Evolutionary conservation across 148 eudicot genomes (phyloP).

Genomic region (Dianthus caryophyllus): DNA sequence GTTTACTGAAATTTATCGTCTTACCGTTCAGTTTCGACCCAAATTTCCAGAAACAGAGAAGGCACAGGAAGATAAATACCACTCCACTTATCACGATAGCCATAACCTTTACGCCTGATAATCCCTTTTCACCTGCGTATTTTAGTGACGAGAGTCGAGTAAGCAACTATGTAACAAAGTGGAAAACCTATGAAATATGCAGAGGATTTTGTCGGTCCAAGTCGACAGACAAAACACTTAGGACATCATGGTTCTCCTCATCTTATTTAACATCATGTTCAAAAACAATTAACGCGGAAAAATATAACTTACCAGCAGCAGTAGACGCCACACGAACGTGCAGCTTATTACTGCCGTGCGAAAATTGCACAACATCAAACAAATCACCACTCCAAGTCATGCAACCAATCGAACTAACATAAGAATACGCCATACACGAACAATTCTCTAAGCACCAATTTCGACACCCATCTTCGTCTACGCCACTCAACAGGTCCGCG

Average conservation of each 20-base stretch:
- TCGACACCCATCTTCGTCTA: constrained; percentile 23
- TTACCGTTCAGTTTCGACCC: constrained; percentile 24
- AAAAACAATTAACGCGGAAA: neutral
- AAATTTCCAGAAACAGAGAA: constrained; percentile 37
- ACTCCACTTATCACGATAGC: constrained; percentile 22
- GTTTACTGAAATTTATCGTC: neutral
- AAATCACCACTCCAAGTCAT: constrained; percentile 50
- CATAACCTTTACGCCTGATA: constrained; percentile 29
- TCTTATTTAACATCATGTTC: neutral
- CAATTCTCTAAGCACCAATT: constrained; percentile 42
- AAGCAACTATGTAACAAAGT: neutral
- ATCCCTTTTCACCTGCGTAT: constrained; percentile 22
- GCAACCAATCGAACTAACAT: constrained; percentile 42
- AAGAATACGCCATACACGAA: constrained; percentile 52
- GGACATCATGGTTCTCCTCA: no score
- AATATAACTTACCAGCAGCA: constrained; percentile 38
- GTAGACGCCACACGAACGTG: constrained; percentile 44
- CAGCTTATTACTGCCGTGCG: constrained; percentile 31
- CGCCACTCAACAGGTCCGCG: constrained; percentile 23
- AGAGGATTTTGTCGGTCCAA: neutral
- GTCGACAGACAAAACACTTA: neutral
- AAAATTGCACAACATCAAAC: constrained; percentile 42
- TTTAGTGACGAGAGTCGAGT: neutral
- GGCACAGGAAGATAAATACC: constrained; percentile 25
- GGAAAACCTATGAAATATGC: neutral